Conservation (phyloP, 2,329 filamentous ascomycete species). For the Bipolaris victoriae region DNA sequence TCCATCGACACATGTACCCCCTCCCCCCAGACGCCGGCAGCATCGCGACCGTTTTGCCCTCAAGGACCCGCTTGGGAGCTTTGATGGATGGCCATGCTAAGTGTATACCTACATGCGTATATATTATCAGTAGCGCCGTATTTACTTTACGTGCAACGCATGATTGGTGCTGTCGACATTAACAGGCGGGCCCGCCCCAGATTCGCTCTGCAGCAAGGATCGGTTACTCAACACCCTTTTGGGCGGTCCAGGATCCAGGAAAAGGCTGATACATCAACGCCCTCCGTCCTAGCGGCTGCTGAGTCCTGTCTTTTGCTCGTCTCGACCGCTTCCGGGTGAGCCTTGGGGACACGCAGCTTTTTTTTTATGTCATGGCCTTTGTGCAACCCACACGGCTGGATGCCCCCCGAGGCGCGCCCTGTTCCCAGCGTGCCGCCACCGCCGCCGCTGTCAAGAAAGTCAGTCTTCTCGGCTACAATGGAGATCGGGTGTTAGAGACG, state of each 20-base stretch:
- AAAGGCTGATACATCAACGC: constrained; percentile 27
- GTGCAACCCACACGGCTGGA: background rate
- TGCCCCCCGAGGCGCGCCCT: background rate
- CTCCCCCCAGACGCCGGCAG: background rate
- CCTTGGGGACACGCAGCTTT: constrained; percentile 5
- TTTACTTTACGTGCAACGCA: constrained; percentile 2
- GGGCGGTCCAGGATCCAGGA: constrained; percentile 22
- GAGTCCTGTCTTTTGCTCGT: constrained; percentile 7
- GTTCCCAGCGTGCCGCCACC: background rate
- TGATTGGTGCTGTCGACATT: constrained; percentile 26
- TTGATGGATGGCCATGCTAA: too few relatives aligned
- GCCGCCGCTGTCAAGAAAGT: background rate
- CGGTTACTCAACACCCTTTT: constrained; percentile 25
- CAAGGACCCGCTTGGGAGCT: too few relatives aligned
- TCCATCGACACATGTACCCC: background rate
- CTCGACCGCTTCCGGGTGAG: background rate
- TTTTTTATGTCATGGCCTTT: too few relatives aligned
- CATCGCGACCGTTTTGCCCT: background rate
- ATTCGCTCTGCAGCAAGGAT: constrained; percentile 27
- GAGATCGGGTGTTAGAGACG: constrained; percentile 16
- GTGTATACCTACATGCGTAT: background rate
- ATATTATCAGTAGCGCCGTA: constrained; percentile 10
- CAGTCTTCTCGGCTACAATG: too few relatives aligned
- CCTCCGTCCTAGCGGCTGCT: constrained; percentile 22
- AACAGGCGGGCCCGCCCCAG: constrained; percentile 25